Evolutionary conservation across 2,329 filamentous ascomycete species (phyloP).

Genomic region (Leptographium radiaticola): DNA sequence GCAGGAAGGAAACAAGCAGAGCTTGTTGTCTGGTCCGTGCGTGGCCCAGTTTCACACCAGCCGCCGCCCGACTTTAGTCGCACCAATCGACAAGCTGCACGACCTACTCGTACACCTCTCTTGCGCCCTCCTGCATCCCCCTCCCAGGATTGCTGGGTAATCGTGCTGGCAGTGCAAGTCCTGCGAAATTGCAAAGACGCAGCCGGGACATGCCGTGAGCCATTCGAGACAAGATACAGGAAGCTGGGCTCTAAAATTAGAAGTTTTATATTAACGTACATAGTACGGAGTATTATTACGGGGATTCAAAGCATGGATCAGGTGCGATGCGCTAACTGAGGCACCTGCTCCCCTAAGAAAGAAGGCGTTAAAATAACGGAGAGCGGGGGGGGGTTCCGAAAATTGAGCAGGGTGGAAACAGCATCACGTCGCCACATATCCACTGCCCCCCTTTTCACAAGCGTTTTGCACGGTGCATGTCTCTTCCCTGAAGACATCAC

Average conservation of each 20-base stretch:
- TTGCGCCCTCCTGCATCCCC: not conserved
- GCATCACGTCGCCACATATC: not conserved
- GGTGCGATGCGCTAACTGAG: no score
- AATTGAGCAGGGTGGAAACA: not conserved
- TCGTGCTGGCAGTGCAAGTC: not conserved
- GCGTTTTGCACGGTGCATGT: not conserved
- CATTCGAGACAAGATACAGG: no score
- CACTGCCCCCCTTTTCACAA: not conserved
- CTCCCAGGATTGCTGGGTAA: no score
- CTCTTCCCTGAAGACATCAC: not conserved
- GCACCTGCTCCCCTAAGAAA: no score
- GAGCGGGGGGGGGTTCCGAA: not conserved
- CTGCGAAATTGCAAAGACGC: not conserved
- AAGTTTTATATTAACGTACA: no score
- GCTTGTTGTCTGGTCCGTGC: not conserved
- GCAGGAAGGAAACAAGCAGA: not conserved
- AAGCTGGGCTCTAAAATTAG: no score
- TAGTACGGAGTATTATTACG: no score
- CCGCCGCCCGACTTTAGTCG: not conserved
- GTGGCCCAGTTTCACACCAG: slow-evolving; percentile 1
- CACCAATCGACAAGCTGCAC: not conserved
- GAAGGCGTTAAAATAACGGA: not conserved
- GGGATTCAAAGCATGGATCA: no score
- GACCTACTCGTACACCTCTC: not conserved
- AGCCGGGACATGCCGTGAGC: no score